phyloP scores from a whole-genome alignment of 768 basidiomycete species.

The Pisolithus tinctorius region DNA sequence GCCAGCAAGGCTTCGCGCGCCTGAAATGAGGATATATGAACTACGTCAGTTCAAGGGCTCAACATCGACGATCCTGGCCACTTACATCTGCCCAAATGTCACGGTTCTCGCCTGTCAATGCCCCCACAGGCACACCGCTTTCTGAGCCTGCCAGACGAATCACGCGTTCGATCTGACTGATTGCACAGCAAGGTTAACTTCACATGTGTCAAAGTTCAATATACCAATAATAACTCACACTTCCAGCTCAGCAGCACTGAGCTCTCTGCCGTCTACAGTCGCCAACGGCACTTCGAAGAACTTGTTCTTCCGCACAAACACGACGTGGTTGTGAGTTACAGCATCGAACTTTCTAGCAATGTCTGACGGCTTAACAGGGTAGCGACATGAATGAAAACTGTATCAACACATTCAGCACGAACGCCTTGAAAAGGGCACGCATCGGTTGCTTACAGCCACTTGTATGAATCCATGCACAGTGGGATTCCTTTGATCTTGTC shows the following conservation, averaged over 20 bases:
- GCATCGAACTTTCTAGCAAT: conserved; percentile 78
- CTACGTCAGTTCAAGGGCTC: background rate
- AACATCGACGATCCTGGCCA: conserved; percentile 30
- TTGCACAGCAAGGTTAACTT: conserved; percentile 2
- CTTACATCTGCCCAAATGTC: conserved; percentile 84
- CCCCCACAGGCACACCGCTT: conserved; percentile 56
- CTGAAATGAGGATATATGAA: conserved; percentile 22
- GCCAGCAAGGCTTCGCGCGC: conserved; percentile 57
- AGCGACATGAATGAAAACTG: conserved; percentile 89
- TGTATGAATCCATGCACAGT: conserved; percentile 89
- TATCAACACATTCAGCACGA: background rate
- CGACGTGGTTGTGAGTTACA: conserved; percentile 72
- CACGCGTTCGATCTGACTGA: conserved; percentile 62
- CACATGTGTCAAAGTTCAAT: background rate
- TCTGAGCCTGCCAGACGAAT: conserved; percentile 53
- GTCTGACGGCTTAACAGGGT: conserved; percentile 79
- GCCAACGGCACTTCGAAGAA: conserved; percentile 80
- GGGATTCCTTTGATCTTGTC: conserved; percentile 76
- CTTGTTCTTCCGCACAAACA: conserved; percentile 86
- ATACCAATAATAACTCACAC: conserved; percentile 32
- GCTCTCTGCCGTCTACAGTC: conserved; percentile 55
- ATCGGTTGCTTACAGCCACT: conserved; percentile 63
- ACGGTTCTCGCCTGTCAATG: conserved; percentile 82
- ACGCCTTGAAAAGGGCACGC: background rate
- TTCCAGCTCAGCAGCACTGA: conserved; percentile 80